phyloP scores from a whole-genome alignment of 768 basidiomycete genomes.

The Lyophyllum decastes region DNA sequence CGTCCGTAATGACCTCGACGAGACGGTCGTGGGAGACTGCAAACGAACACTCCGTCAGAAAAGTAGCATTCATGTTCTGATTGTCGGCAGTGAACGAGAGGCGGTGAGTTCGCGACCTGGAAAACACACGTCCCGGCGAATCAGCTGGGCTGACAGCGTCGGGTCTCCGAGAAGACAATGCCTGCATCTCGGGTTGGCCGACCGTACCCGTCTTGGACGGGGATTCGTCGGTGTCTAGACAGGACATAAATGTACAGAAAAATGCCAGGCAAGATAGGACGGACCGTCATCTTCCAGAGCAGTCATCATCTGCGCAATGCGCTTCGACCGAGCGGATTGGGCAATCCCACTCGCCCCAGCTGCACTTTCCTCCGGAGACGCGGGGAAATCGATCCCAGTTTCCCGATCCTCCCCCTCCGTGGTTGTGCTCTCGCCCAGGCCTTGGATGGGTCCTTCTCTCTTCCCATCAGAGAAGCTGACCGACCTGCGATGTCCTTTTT shows the following conservation, averaged over 20 bases:
- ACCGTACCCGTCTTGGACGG: slow-evolving; percentile 51
- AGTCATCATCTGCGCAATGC: slow-evolving; percentile 80
- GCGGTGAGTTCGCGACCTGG: slow-evolving; percentile 43
- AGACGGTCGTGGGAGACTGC: slow-evolving; percentile 90
- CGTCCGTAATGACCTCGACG: slow-evolving; percentile 90
- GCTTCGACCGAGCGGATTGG: slow-evolving; percentile 71
- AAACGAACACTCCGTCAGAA: slow-evolving; percentile 97
- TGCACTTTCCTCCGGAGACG: slow-evolving; percentile 5
- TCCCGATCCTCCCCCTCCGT: slow-evolving; percentile 35
- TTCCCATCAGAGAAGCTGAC: slow-evolving; percentile 98
- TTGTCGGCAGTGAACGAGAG: slow-evolving; percentile 30
- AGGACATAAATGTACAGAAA: not conserved
- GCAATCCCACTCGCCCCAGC: slow-evolving; percentile 34
- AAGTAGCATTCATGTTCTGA: slow-evolving; percentile 43
- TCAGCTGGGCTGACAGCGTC: slow-evolving; percentile 27
- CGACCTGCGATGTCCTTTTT: slow-evolving; percentile 65
- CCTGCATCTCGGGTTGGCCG: slow-evolving; percentile 50
- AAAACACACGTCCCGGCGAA: slow-evolving; percentile 42
- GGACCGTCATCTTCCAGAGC: slow-evolving; percentile 71
- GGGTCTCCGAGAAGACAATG: slow-evolving; percentile 43
- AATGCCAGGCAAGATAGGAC: slow-evolving; percentile 17
- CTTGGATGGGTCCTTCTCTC: slow-evolving; percentile 84
- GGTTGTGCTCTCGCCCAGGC: slow-evolving; percentile 40
- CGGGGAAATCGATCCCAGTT: slow-evolving; percentile 18
- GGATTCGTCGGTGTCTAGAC: slow-evolving; percentile 44